Conservation (phyloP, 176 grass and related monocot genomes). For the Triticum dicoccoides region DNA sequence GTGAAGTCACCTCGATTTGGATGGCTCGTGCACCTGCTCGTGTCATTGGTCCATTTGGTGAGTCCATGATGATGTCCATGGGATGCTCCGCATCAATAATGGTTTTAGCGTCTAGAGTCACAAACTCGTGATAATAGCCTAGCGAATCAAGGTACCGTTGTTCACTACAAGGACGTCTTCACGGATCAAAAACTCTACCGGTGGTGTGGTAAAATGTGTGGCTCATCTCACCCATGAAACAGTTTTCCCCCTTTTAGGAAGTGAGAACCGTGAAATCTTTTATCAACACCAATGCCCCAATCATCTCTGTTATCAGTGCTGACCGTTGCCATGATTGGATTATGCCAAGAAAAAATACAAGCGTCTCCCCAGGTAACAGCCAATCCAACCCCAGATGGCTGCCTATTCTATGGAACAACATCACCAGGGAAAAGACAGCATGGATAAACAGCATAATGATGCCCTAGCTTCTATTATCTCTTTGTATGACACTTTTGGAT, state of each 20-base stretch:
- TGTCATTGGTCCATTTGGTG: no score
- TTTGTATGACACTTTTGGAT: not conserved
- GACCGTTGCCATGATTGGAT: not conserved
- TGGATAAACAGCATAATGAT: not conserved
- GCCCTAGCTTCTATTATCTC: no score
- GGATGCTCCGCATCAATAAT: no score
- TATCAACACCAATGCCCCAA: not conserved
- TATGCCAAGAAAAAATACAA: not conserved
- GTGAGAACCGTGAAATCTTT: not conserved
- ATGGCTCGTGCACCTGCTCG: no score
- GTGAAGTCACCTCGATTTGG: no score
- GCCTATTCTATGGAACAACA: not conserved
- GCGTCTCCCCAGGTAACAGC: not conserved
- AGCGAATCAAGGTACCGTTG: not conserved
- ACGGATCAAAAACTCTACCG: not conserved
- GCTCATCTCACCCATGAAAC: not conserved
- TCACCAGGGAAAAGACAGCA: not conserved
- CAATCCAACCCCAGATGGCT: not conserved
- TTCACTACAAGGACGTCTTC: not conserved
- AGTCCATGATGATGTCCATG: no score
- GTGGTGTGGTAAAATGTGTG: not conserved
- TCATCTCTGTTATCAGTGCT: not conserved
- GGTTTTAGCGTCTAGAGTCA: not conserved
- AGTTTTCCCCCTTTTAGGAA: not conserved
- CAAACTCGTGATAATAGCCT: not conserved